These are phyloP conservation scores for Kwoniella dejecticola DNA, from an alignment of 768 basidiomycete genomes.

Conservation along the genomic window DNA sequence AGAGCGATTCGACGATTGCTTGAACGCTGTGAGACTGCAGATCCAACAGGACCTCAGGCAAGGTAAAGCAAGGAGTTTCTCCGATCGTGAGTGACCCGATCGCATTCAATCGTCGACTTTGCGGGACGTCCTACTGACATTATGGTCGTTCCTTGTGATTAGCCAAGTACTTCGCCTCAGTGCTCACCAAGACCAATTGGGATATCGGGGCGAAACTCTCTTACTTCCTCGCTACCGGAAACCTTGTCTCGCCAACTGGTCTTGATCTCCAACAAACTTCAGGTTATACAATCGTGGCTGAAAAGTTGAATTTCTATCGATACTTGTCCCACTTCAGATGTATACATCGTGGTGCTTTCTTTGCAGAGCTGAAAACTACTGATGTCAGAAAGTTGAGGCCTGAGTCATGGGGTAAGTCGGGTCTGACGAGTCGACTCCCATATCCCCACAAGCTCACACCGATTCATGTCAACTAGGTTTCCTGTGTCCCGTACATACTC, in stretches of 20 bases:
- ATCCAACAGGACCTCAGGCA: conserved; percentile 75
- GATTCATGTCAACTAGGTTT: conserved; percentile 64
- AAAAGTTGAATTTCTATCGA: conserved; percentile 97
- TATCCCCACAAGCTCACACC: background rate
- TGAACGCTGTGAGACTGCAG: conserved; percentile 64
- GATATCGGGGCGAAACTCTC: conserved; percentile 87
- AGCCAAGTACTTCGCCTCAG: conserved; percentile 81
- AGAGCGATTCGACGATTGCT: conserved; percentile 87
- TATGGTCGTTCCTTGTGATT: too few species aligned
- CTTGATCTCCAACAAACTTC: conserved; percentile 95
- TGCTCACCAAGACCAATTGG: conserved; percentile 75
- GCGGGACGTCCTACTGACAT: too few species aligned
- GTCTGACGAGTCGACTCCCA: background rate
- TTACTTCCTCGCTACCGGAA: conserved; percentile 97
- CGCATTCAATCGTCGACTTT: too few species aligned
- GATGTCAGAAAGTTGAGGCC: conserved; percentile 93
- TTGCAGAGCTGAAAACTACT: conserved; percentile 96
- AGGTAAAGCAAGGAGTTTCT: conserved; percentile 76
- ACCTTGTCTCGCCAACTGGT: conserved; percentile 89
- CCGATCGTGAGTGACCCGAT: conserved; percentile 81
- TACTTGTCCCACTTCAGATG: conserved; percentile 98
- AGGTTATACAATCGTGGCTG: conserved; percentile 98
- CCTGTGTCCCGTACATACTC: conserved; percentile 97
- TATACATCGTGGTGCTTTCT: conserved; percentile 98
- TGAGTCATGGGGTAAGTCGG: conserved; percentile 86